Conservation (phyloP, 2,329 filamentous ascomycete genomes). For the Penicillium palitans region DNA sequence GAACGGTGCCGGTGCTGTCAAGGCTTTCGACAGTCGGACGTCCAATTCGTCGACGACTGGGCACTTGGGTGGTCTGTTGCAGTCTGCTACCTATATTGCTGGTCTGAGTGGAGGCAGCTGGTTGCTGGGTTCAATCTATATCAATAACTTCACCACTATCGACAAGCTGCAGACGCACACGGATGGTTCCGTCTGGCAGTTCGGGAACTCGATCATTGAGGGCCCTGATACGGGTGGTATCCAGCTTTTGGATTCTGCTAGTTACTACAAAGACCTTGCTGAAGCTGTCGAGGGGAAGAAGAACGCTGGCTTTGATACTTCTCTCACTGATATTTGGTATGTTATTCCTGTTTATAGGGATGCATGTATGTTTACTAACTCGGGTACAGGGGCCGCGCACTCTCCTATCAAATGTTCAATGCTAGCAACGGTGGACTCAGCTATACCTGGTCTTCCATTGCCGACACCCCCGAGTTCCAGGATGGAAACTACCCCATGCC, state of each 20-base stretch:
- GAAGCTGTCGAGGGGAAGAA: conserved; percentile 61
- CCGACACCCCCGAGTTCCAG: conserved; percentile 61
- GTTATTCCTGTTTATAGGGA: not conserved
- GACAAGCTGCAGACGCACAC: conserved; percentile 36
- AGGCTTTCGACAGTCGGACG: conserved; percentile 76
- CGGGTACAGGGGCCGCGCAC: conserved; percentile 61
- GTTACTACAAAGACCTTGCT: conserved; percentile 64
- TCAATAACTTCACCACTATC: conserved; percentile 76
- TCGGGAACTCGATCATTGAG: conserved; percentile 51
- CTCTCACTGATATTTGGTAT: conserved; percentile 82
- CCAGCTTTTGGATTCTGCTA: conserved; percentile 48
- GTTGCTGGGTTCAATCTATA: conserved; percentile 78
- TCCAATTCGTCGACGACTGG: conserved; percentile 60
- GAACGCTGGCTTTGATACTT: conserved; percentile 65
- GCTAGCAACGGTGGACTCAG: conserved; percentile 69
- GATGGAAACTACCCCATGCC: conserved; percentile 69
- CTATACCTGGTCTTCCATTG: conserved; percentile 82
- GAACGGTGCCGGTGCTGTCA: conserved; percentile 78
- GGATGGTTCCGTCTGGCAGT: conserved; percentile 30
- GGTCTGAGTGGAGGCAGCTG: conserved; percentile 83
- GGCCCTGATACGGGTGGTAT: conserved; percentile 40
- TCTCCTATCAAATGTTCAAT: conserved; percentile 85
- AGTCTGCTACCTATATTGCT: conserved; percentile 77
- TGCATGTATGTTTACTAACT: conserved; percentile 2
- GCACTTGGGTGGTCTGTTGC: conserved; percentile 77